phyloP scores from a whole-genome alignment of 148 eudicot species.

The Polygonum aviculare region DNA sequence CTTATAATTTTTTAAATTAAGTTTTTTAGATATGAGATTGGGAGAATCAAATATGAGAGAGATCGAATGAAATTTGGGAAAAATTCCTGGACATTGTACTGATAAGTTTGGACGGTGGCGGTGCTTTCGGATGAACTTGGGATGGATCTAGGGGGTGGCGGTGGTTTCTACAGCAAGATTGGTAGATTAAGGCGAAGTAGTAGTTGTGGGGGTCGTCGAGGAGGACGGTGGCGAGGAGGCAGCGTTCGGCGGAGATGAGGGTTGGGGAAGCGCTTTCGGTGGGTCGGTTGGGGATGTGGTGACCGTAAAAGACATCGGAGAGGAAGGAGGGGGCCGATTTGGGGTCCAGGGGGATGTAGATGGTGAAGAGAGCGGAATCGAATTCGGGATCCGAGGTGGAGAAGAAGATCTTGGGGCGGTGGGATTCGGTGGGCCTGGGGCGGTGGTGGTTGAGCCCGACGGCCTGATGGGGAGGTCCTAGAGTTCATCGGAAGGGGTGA shows the following conservation, averaged over 20 bases:
- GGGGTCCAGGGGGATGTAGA: conserved; percentile 63
- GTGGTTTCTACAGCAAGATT: conserved; percentile 46
- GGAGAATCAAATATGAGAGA: too few relatives aligned
- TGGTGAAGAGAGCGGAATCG: conserved; percentile 26
- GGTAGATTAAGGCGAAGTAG: conserved; percentile 48
- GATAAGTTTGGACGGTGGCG: too few relatives aligned
- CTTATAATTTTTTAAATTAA: too few relatives aligned
- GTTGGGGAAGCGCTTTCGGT: conserved; percentile 50
- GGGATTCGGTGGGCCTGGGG: conserved; percentile 5
- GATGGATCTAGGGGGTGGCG: too few relatives aligned
- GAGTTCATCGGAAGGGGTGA: conserved; percentile 53
- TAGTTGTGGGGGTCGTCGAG: conserved; percentile 38
- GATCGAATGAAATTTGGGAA: too few relatives aligned
- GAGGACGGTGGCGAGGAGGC: conserved; percentile 46
- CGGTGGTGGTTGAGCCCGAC: conserved; percentile 24
- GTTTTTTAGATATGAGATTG: too few relatives aligned
- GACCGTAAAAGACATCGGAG: conserved; percentile 30
- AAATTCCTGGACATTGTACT: too few relatives aligned
- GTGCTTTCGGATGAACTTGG: too few relatives aligned
- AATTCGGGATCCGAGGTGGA: conserved; percentile 1
- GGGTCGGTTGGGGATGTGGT: conserved; percentile 20
- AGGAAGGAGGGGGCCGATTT: conserved; percentile 14
- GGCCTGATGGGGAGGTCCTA: conserved; percentile 59
- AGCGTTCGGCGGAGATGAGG: conserved; percentile 51
- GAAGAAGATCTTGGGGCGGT: conserved; percentile 53